A percentile compares a stretch with the other conserved stretches of the same genome.
Evolutionary conservation across 768 basidiomycete genomes (phyloP).

Genomic region (Multifurca ochricompacta): DNA sequence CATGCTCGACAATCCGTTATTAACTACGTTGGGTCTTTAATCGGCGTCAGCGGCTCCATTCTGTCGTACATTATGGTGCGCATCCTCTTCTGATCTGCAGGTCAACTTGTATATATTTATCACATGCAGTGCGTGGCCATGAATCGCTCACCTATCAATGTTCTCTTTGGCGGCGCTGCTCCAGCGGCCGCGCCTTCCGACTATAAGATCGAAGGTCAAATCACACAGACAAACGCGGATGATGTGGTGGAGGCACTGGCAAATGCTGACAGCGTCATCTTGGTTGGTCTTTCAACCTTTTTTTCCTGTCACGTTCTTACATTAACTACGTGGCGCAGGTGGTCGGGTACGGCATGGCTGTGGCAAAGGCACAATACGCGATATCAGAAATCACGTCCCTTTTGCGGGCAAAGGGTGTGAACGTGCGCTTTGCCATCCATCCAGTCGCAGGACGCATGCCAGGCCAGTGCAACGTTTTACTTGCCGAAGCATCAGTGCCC

Average conservation of each 20-base stretch:
- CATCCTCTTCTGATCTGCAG: background rate
- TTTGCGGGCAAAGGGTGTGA: conserved; percentile 65
- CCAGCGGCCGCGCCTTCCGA: conserved; percentile 41
- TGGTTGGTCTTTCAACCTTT: conserved; percentile 36
- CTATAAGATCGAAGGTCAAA: conserved; percentile 75
- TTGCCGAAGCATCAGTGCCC: conserved; percentile 85
- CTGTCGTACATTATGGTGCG: conserved; percentile 88
- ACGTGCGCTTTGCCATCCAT: conserved; percentile 81
- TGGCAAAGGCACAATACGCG: conserved; percentile 79
- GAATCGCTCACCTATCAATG: conserved; percentile 82
- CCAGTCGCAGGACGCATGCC: conserved; percentile 93
- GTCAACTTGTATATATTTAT: conserved; percentile 7
- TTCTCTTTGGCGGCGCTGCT: conserved; percentile 82
- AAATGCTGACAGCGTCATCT: conserved; percentile 77
- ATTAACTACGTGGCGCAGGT: conserved; percentile 35
- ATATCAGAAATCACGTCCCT: conserved; percentile 67
- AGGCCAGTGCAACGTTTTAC: conserved; percentile 85
- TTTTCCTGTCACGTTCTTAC: background rate
- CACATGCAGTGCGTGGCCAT: conserved; percentile 72
- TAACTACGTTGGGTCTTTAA: conserved; percentile 82
- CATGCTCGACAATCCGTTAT: conserved; percentile 80
- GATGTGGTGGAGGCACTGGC: conserved; percentile 72
- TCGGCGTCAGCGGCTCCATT: conserved; percentile 87
- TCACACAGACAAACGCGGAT: conserved; percentile 71
- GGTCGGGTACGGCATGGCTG: conserved; percentile 88